phyloP scores from a whole-genome alignment of 148 eudicot genomes.

The Camellia lanceoleosa region DNA sequence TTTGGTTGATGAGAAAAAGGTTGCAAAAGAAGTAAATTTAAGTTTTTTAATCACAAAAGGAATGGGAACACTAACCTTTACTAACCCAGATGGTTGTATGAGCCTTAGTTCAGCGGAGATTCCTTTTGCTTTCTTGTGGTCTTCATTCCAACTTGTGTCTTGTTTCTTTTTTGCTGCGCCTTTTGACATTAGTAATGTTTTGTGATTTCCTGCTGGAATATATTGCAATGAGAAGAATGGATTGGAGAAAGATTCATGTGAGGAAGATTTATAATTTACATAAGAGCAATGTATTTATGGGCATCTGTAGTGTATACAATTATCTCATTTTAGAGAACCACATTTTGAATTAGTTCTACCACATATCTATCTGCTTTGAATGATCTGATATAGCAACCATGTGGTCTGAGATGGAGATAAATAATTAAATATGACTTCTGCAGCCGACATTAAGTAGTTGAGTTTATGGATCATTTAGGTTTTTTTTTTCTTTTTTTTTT shows the following conservation, averaged over 20 bases:
- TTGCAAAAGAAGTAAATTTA: neutral
- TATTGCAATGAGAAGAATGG: neutral
- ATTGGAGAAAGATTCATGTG: neutral
- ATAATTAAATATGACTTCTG: constrained; percentile 2
- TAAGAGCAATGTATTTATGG: neutral
- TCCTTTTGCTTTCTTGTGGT: constrained; percentile 6
- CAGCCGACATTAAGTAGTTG: neutral
- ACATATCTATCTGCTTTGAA: neutral
- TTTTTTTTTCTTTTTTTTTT: neutral
- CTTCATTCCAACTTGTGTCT: neutral
- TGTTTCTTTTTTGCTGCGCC: neutral
- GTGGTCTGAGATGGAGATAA: neutral
- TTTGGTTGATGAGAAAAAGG: constrained; percentile 6
- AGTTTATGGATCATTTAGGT: neutral
- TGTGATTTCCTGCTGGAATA: neutral
- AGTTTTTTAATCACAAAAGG: neutral
- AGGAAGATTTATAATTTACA: neutral
- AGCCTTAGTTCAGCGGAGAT: neutral
- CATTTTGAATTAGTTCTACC: neutral
- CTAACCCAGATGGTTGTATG: neutral
- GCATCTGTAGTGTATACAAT: neutral
- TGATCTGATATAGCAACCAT: neutral
- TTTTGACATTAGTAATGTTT: neutral
- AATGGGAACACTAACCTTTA: neutral
- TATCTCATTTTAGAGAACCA: neutral